Conservation (phyloP, 805 yeast species). For the Candida xiaguanensis region DNA sequence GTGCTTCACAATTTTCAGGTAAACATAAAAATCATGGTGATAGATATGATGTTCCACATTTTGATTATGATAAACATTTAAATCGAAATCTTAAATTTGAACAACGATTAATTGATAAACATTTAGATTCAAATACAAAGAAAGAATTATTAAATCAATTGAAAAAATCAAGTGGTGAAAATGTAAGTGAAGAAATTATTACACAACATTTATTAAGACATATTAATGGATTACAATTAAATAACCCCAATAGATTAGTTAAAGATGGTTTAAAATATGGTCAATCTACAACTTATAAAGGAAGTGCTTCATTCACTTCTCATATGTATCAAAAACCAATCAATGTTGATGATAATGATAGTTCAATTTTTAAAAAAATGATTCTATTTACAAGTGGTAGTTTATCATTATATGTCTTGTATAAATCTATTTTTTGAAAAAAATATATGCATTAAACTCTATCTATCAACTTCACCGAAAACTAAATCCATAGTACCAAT, state of each 20-base stretch:
- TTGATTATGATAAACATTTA: slow-evolving; percentile 54
- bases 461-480: slow-evolving; percentile 93
- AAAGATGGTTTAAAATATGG: slow-evolving; percentile 6
- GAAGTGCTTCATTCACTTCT: slow-evolving; percentile 14
- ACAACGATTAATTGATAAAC: slow-evolving; percentile 35
- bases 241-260: neutral
- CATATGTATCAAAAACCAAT: slow-evolving; percentile 35
- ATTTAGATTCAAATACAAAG: slow-evolving; percentile 27
- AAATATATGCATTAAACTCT: slow-evolving; percentile 12
- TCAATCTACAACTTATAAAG: slow-evolving; percentile 1
- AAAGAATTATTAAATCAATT: slow-evolving; percentile 31
- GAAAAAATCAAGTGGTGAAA: slow-evolving; percentile 25
- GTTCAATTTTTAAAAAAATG: slow-evolving; percentile 8
- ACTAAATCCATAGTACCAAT: slow-evolving; percentile 95
- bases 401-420: slow-evolving; percentile 7
- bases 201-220: slow-evolving; percentile 42
- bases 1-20: slow-evolving; percentile 28
- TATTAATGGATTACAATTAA: slow-evolving; percentile 16
- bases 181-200: slow-evolving; percentile 35
- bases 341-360: slow-evolving; percentile 14
- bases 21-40: slow-evolving; percentile 36
- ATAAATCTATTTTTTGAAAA: slow-evolving; percentile 4
- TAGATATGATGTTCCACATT: slow-evolving; percentile 57
- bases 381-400: slow-evolving; percentile 10
- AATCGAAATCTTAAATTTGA: slow-evolving; percentile 48